Percentiles rank a stretch among this genome's conserved stretches.
These are phyloP conservation scores for Aureobasidium vineae DNA, from an alignment of 2,329 filamentous ascomycete species.

Conservation along the genomic window DNA sequence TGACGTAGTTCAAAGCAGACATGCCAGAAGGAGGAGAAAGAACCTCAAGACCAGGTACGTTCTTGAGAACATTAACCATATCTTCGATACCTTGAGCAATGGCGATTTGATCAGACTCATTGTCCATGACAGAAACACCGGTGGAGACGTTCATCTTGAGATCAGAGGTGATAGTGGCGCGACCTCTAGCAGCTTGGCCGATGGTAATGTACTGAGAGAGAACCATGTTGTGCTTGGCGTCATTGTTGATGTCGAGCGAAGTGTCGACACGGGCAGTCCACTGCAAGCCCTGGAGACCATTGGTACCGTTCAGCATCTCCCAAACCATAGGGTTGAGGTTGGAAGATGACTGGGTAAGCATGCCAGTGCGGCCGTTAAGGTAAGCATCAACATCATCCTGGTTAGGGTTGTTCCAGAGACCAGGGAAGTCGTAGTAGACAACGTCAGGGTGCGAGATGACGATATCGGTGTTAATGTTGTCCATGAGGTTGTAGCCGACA, in stretches of 20 bases:
- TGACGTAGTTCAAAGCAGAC: slow-evolving; percentile 20
- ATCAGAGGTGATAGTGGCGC: slow-evolving; percentile 17
- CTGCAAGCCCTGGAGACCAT: slow-evolving; percentile 14
- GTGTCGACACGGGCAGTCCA: slow-evolving; percentile 27
- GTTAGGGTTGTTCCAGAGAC: slow-evolving; percentile 18
- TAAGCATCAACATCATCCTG: slow-evolving; percentile 18
- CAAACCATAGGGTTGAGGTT: slow-evolving; percentile 26
- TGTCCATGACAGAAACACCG: background rate
- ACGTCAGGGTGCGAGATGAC: slow-evolving; percentile 26
- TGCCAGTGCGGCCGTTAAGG: slow-evolving; percentile 24
- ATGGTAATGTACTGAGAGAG: slow-evolving; percentile 22
- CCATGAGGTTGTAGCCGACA: slow-evolving; percentile 25
- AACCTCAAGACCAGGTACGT: slow-evolving; percentile 4
- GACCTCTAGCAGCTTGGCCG: slow-evolving; percentile 17
- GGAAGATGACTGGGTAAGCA: slow-evolving; percentile 18
- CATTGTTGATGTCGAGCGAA: slow-evolving; percentile 14
- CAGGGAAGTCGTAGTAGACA: slow-evolving; percentile 23
- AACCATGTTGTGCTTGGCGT: slow-evolving; percentile 22
- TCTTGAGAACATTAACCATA: slow-evolving; percentile 15
- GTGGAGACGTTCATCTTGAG: slow-evolving; percentile 22
- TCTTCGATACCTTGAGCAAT: slow-evolving; percentile 18
- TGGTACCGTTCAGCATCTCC: slow-evolving; percentile 13
- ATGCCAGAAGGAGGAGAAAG: slow-evolving; percentile 17
- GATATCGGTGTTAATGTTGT: slow-evolving; percentile 28
- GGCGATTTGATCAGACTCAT: slow-evolving; percentile 6